phyloP scores from a whole-genome alignment of 73 alveolate species.

The Stentor roeselii region DNA sequence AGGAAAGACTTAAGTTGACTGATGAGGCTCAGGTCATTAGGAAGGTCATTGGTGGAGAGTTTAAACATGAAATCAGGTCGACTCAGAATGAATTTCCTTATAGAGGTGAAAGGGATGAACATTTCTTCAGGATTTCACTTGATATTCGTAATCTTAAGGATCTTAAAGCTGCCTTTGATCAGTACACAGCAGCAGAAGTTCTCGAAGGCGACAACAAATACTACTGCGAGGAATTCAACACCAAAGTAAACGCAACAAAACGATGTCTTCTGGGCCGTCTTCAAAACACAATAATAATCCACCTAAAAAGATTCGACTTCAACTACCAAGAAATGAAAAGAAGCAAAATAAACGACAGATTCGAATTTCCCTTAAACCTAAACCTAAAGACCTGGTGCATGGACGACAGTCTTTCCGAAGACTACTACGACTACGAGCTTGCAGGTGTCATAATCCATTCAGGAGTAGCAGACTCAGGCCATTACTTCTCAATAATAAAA shows the following conservation, averaged over 20 bases:
- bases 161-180: constrained; percentile 45
- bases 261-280: constrained; percentile 36
- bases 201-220: constrained; percentile 54
- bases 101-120: constrained; percentile 46
- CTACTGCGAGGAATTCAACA: constrained; percentile 47
- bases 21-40: constrained; percentile 65
- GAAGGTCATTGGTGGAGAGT: constrained; percentile 74
- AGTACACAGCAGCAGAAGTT: constrained; percentile 47
- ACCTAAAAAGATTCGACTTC: constrained; percentile 62
- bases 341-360: constrained; percentile 38
- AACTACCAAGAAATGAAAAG: constrained; percentile 47
- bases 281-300: constrained; percentile 66
- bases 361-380: constrained; percentile 47
- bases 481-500: constrained; percentile 64
- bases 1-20: constrained; percentile 62
- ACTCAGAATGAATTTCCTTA: constrained; percentile 41
- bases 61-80: constrained; percentile 57
- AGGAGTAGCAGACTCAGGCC: constrained; percentile 80
- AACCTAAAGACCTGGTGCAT: constrained; percentile 49
- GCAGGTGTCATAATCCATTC: constrained; percentile 68
- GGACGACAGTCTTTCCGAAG: constrained; percentile 38
- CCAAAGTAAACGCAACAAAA: constrained; percentile 49
- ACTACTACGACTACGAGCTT: constrained; percentile 53
- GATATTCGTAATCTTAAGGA: constrained; percentile 46
- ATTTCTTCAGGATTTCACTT: constrained; percentile 49